Evolutionary conservation across 2,329 filamentous ascomycete species (phyloP), one percentile per base, ranked within the genome.

Genomic region (Epichloe scottii): DNA sequence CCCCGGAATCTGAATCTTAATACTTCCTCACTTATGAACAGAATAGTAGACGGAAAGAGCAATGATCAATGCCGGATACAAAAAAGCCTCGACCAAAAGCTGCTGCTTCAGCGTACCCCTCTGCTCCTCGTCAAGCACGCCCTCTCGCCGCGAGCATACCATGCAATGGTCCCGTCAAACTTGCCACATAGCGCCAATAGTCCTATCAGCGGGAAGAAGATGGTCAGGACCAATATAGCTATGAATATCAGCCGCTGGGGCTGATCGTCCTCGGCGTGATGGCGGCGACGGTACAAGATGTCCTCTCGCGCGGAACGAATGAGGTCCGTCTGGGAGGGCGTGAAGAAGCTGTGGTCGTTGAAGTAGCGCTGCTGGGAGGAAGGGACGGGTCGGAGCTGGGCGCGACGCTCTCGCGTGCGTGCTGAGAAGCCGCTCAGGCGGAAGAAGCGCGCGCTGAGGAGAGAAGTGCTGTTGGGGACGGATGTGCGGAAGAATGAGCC

Each of bases 71-170:
- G 57, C 56, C 5, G 62, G 55, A 48, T 68, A 69, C 1, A 65
- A 12, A 5, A 70, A 53, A 8, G 61, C 60, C 51, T 71, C 63
- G 2, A 59, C 56, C 10, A 69, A 48, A 10, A 77, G 62, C 57
- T 74, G 69, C 26, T 61, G 59, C 45, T 60, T 63, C 12, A 70
- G 54, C 4, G 57, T 56, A 3, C 52, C 54, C 2, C 64, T 59
- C 54, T 70, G 67, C 5, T 58, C 54, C 46, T 35, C 5, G 63
- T 71, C 23, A 77, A 61, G 8, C 58, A 58, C 21, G 65, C 60
- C 26, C 70, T 66, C 57, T 75, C 68, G 5, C 76, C 75, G 2
- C 66, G 60, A 0, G 74, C 76, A 49, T 68, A 70, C 74, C 74
- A 78, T 6, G 68, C 68, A 30, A 78, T 66, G 0, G 68, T 68